phyloP scores from a whole-genome alignment of 176 grass and related monocot species.

The Triticum turgidum region DNA sequence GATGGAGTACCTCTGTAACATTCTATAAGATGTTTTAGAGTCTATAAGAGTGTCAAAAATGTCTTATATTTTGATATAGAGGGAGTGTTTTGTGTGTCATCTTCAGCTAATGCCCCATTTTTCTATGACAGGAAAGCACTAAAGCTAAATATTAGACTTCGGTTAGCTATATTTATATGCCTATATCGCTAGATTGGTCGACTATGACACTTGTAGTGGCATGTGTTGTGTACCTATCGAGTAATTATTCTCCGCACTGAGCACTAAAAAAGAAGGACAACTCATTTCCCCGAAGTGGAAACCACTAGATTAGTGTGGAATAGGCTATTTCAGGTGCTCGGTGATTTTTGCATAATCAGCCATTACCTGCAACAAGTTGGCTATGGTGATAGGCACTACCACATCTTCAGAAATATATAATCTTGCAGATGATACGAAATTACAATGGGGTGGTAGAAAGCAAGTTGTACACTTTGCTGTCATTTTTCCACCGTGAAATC shows the following conservation, averaged over 20 bases:
- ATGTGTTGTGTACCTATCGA: not conserved
- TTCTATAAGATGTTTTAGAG: too few species aligned
- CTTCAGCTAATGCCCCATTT: slow-evolving; percentile 10
- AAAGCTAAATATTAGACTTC: not conserved
- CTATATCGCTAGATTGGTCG: not conserved
- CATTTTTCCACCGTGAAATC: not conserved
- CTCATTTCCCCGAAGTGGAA: not conserved
- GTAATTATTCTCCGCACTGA: not conserved
- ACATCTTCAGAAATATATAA: not conserved
- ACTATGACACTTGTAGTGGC: not conserved
- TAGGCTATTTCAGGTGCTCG: slow-evolving; percentile 18
- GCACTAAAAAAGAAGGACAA: not conserved
- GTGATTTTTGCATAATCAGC: not conserved
- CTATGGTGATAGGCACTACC: not conserved
- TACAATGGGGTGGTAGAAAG: not conserved
- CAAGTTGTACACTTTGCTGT: not conserved
- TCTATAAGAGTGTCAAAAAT: too few species aligned
- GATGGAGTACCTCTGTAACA: too few species aligned
- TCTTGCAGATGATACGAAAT: not conserved
- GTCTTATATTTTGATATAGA: too few species aligned
- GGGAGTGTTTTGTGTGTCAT: not conserved
- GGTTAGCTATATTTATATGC: not conserved
- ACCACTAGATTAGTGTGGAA: slow-evolving; percentile 23
- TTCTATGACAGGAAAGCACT: not conserved
- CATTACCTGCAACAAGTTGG: not conserved